phyloP scores from a whole-genome alignment of 75 land plant species.

The Chamaecyparis obtusa region DNA sequence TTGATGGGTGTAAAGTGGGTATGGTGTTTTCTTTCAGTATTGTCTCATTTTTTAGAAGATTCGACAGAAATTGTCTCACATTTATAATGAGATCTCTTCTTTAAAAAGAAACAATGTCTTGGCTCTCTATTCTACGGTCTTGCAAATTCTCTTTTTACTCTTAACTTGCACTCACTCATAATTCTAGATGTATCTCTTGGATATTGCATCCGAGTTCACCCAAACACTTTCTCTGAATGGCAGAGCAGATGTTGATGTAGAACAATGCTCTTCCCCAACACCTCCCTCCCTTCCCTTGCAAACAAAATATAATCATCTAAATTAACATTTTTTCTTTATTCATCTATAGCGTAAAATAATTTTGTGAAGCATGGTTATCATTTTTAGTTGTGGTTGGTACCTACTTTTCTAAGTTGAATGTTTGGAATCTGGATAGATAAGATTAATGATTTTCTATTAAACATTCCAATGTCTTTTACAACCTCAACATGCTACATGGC shows the following conservation, averaged over 20 bases:
- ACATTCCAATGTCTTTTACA: neutral
- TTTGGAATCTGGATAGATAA: neutral
- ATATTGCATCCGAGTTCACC: constrained; percentile 12
- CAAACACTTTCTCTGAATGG: neutral
- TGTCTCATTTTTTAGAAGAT: too few relatives aligned
- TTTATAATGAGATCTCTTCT: too few relatives aligned
- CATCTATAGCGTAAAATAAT: neutral
- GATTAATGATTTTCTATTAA: neutral
- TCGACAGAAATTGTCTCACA: too few relatives aligned
- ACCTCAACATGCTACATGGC: neutral
- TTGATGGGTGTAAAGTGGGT: too few relatives aligned
- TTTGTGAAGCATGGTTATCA: neutral
- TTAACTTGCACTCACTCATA: too few relatives aligned
- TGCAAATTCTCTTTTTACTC: too few relatives aligned
- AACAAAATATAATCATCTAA: neutral
- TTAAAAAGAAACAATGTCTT: too few relatives aligned
- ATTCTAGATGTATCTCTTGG: constrained; percentile 20
- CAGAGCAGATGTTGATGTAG: neutral
- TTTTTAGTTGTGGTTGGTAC: neutral
- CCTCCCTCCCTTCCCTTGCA: neutral
- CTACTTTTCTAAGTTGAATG: neutral
- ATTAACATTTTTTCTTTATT: neutral
- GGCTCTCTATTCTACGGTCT: too few relatives aligned
- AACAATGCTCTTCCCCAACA: neutral
- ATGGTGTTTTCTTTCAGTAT: too few relatives aligned